These are phyloP conservation scores for Trichoderma breve DNA, from an alignment of 2,329 filamentous ascomycete species.

Conservation along the genomic window DNA sequence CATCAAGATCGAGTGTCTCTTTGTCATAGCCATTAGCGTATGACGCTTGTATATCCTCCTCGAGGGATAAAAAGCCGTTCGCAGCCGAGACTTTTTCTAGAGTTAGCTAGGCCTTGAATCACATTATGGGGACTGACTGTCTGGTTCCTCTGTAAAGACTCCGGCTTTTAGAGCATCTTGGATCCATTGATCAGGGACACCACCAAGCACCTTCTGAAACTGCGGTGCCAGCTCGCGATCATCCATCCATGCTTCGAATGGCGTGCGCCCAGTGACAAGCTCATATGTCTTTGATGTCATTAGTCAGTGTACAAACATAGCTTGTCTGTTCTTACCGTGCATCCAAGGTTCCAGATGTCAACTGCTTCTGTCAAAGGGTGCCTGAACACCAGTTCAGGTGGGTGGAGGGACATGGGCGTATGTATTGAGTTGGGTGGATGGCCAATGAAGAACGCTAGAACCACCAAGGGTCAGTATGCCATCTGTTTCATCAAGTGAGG, in stretches of 20 bases:
- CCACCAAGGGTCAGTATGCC: background rate
- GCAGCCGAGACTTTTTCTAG: background rate
- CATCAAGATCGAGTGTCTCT: background rate
- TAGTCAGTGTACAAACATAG: background rate
- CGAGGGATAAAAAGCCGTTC: background rate
- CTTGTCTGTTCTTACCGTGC: background rate
- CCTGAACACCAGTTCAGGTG: background rate
- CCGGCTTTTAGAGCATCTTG: background rate
- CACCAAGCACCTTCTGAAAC: background rate
- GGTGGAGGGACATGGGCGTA: background rate
- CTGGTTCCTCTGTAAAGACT: background rate
- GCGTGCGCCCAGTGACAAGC: background rate
- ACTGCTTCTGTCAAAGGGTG: background rate
- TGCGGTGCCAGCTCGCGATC: background rate
- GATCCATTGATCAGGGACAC: background rate
- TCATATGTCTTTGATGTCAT: background rate
- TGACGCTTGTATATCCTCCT: background rate
- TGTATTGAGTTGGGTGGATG: background rate
- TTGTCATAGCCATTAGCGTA: background rate
- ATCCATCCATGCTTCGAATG: background rate
- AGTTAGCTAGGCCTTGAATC: background rate
- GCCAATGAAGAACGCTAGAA: background rate
- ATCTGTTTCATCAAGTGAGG: background rate
- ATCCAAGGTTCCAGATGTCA: background rate
- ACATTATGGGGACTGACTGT: background rate